Evolutionary conservation across 306 rosid species (phyloP), one percentile per base, ranked within the genome.

Genomic region (Vicia sativa): DNA sequence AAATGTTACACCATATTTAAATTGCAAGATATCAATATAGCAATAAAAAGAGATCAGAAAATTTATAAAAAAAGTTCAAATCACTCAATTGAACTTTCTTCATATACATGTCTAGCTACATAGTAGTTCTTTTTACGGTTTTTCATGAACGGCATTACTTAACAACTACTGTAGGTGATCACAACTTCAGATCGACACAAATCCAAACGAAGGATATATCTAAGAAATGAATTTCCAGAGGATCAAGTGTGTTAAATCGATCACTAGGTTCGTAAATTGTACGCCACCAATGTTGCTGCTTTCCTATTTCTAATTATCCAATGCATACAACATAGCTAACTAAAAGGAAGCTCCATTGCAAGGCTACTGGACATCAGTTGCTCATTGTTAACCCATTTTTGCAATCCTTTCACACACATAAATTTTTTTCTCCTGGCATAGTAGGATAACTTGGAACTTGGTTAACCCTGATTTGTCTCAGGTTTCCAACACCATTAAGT

Each of bases 21-120:
- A 65, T 8, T 56, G 23, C 52, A 23, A 65, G 57, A 70, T 41
- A 65, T 37, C 54, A 42, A 71, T 28, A 48, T 39, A 38, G 55
- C 28, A 57, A 70, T 63, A 46, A 31, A 31, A 6, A 6, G 35
- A 31, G 35, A 31, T 34, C 38, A 6, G 38, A 34, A 31, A 7
- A 34, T 34, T 34, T 34, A 34, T 34, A 34, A 34, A 34, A 34
- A 34, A 34, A 34, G 38, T 34, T 34, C 38, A 34, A 34, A 34
- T 34, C 38, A 31, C 37, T 31, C 37, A 6, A 31, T 31, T 31
- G 37, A 31, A 31, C 6, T 31, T 31, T 1, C 37, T 31, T 49
- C 26, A 15, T 26, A 16, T 54, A 31, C 29, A 54, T 14, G 65
- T 31, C 54, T 39, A 5, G 74, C 50, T 41, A 21, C n/a, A 9